Conservation (phyloP, 2,329 filamentous ascomycete species). For the Colletotrichum sp. region DNA sequence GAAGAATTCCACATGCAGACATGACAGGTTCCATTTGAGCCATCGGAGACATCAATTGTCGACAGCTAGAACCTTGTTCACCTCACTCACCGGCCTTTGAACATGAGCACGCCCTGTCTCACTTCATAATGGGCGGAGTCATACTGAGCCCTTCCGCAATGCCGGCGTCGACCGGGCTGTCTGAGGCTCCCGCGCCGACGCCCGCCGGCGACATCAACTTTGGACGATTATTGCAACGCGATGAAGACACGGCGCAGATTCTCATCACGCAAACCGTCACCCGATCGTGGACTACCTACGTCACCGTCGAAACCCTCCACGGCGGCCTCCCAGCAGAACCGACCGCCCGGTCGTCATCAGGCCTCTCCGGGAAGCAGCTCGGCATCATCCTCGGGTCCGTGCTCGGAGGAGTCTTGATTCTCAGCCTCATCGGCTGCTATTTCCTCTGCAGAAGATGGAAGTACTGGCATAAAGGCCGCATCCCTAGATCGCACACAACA, state of each 20-base stretch:
- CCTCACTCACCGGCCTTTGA: not conserved
- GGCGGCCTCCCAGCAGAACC: not conserved
- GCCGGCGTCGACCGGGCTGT: not conserved
- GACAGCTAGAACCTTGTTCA: not conserved
- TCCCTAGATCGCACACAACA: not conserved
- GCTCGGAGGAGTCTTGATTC: not conserved
- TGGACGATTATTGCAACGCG: not conserved
- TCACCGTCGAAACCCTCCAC: not conserved
- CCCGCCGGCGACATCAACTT: not conserved
- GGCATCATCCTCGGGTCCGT: not conserved
- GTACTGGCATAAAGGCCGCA: not conserved
- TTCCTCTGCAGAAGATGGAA: not conserved
- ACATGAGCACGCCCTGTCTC: not conserved
- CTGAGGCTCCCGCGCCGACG: not conserved
- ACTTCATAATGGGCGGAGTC: not conserved
- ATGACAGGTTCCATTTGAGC: not conserved
- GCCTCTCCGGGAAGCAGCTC: not conserved
- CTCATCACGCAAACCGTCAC: not conserved
- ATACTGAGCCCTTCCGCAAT: not conserved
- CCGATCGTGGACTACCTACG: not conserved
- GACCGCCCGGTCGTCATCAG: not conserved
- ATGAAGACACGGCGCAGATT: not conserved
- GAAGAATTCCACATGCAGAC: not conserved
- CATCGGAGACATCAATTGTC: not conserved
- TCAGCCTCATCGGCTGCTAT: not conserved